phyloP scores from a whole-genome alignment of 164 flowering plant species.

The Kalanchoe fedtschenkoi region DNA sequence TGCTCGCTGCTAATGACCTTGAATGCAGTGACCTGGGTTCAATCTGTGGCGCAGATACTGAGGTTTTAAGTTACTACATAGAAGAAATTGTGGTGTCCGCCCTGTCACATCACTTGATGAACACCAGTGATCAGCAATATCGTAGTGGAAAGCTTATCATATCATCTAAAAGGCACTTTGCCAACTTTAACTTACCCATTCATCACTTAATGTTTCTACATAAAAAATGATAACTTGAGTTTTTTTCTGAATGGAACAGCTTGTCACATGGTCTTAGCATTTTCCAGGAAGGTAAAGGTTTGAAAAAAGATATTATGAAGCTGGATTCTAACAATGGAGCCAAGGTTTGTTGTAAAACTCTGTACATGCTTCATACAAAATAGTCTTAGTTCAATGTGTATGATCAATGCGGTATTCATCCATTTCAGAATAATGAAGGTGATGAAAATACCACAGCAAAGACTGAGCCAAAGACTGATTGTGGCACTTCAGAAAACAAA shows the following conservation, averaged over 20 bases:
- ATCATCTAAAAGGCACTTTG: constrained; percentile 27
- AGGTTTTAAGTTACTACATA: constrained; percentile 29
- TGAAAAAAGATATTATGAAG: constrained; percentile 24
- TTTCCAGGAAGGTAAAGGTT: constrained; percentile 29
- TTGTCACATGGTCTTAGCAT: constrained; percentile 37
- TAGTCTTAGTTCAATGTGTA: background rate
- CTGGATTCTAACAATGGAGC: constrained; percentile 29
- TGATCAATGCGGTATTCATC: background rate
- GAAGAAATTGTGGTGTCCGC: constrained; percentile 34
- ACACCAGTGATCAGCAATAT: constrained; percentile 33
- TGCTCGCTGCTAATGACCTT: constrained; percentile 38
- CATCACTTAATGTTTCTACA: background rate
- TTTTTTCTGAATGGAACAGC: constrained; percentile 15
- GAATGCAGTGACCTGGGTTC: constrained; percentile 40
- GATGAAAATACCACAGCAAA: constrained; percentile 28
- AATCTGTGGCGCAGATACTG: constrained; percentile 31
- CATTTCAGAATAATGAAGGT: constrained; percentile 23
- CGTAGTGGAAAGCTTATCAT: constrained; percentile 39
- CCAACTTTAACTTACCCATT: background rate
- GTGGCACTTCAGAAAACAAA: constrained; percentile 18
- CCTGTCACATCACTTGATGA: constrained; percentile 28
- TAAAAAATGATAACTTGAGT: background rate
- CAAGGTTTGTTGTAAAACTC: constrained; percentile 15
- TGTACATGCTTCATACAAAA: background rate
- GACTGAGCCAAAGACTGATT: constrained; percentile 27